These are phyloP conservation scores for Flagelloscypha sp. DNA, from an alignment of 768 basidiomycete genomes.

Conservation along the genomic window DNA sequence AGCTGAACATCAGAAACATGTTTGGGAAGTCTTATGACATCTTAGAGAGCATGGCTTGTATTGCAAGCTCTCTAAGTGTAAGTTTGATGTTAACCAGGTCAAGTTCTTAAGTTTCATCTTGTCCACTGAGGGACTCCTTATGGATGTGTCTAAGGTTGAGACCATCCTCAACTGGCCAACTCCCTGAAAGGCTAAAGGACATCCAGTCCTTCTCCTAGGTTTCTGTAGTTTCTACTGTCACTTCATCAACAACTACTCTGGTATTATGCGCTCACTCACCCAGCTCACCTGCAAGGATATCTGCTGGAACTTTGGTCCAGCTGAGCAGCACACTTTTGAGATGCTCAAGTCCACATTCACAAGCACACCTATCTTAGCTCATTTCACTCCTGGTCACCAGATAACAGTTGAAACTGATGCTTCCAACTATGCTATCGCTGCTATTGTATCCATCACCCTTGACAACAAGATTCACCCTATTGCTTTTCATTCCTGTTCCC, in stretches of 20 bases:
- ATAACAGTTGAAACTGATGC: no score
- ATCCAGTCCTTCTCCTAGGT: no score
- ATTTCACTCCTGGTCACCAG: constrained; percentile 24
- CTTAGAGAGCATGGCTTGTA: not conserved
- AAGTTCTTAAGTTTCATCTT: not conserved
- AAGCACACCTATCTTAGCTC: constrained; percentile 17
- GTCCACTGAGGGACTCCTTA: not conserved
- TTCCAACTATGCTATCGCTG: constrained; percentile 14
- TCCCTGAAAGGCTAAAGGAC: no score
- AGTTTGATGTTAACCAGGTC: not conserved
- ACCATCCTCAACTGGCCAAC: not conserved
- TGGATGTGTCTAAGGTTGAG: not conserved
- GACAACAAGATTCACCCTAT: constrained; percentile 20
- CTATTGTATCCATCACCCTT: constrained; percentile 11
- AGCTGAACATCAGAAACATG: not conserved
- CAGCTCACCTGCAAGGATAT: constrained; percentile 15
- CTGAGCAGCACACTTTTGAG: constrained; percentile 16
- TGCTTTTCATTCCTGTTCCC: constrained; percentile 18
- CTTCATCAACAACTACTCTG: constrained; percentile 21
- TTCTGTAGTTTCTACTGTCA: no score
- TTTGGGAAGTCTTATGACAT: not conserved
- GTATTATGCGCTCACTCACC: constrained; percentile 16
- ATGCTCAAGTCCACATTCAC: constrained; percentile 16
- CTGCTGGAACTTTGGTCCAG: constrained; percentile 8
- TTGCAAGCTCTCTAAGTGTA: not conserved